Base-by-base conservation (phyloP, 345 rosid species). In the Carallia brachiata region DNA sequence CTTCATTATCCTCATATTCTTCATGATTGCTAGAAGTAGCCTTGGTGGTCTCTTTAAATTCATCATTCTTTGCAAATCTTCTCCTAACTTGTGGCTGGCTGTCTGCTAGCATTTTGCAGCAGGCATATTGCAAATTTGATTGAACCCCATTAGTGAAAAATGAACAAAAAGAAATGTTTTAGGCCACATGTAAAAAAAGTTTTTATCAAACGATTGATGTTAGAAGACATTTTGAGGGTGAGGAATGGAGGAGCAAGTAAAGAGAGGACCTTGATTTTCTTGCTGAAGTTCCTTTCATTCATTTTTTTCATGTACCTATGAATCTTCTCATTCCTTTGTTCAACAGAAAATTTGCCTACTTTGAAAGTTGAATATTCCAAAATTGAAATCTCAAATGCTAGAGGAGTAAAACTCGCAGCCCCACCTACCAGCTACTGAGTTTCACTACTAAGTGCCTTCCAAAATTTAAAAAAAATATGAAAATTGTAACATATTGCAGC, bases 51-150 rank as follows among this genome's bases (percentile, higher is more conserved):
- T 91, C 95, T 61, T 89, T 86, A 30, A 84, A 88, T 5, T 91
- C 96, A 58, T 93, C 93, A 52, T 91, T 93, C 81, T 86, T 95
- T 0, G 99, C 99, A 68, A 95, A 95, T 75, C 99, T 84, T 78
- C 99, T 97, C 70, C 97, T 80, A 0, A 95, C 97, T 75, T 97
- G 81, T 18, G 97, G 99, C 58, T 97, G 77, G 80, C 97, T 95
- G 69, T 95, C 97, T 37, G 97, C 99, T 53, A 95, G 82, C 48
- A 91, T 89, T 80, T 95, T 95, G 66, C 97, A 82, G 82, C 99
- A 95, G 2, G 97, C 99, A 63, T 95, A 95, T 97, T 95, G 79
- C 83, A 53, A 6, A 53, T 52, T 71, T 63, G 23, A 12, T 18
- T 40, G 50, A 13, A 59, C n/a, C n/a, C n/a, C 16, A 36, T 62